phyloP scores from a whole-genome alignment of 2,329 filamentous ascomycete genomes.

The Fusarium keratoplasticum region DNA sequence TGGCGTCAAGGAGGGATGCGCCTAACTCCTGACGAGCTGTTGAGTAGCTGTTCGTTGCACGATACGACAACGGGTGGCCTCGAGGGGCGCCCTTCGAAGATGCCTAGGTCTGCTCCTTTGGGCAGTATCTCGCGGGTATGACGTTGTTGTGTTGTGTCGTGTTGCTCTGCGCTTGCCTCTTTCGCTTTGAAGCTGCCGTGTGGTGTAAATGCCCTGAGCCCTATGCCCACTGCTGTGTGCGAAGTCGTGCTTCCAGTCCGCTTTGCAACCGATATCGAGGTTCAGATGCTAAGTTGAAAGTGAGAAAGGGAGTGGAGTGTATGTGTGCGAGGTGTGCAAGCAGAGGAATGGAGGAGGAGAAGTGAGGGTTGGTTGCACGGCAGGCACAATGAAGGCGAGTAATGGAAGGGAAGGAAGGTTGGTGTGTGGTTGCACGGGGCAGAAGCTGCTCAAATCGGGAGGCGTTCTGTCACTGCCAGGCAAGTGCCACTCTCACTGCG shows the following conservation, averaged over 20 bases:
- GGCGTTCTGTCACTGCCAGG: constrained; percentile 10
- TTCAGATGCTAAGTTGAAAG: constrained; percentile 24
- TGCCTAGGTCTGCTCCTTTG: not conserved
- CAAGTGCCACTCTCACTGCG: constrained; percentile 7
- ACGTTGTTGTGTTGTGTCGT: constrained; percentile 8
- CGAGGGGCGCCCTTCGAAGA: not conserved
- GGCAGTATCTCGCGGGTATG: constrained; percentile 6
- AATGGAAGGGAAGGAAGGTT: constrained; percentile 11
- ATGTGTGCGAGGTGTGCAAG: constrained; percentile 32
- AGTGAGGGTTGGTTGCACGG: constrained; percentile 24
- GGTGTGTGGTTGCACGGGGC: constrained; percentile 34
- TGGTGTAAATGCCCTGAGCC: constrained; percentile 9
- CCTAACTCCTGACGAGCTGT: not conserved
- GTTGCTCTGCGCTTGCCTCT: constrained; percentile 10
- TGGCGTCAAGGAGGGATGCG: not conserved
- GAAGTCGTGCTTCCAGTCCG: constrained; percentile 26
- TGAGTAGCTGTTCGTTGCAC: not conserved
- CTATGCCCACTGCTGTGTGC: constrained; percentile 18
- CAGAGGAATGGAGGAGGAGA: constrained; percentile 14
- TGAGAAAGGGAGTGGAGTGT: constrained; percentile 21
- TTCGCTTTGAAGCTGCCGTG: not conserved
- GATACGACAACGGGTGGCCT: not conserved
- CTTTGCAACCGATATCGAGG: constrained; percentile 13
- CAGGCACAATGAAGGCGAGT: constrained; percentile 37
- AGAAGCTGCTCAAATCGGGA: constrained; percentile 30